Evolutionary conservation across 805 yeast genomes (phyloP).

Genomic region (Candida hungchunana): DNA sequence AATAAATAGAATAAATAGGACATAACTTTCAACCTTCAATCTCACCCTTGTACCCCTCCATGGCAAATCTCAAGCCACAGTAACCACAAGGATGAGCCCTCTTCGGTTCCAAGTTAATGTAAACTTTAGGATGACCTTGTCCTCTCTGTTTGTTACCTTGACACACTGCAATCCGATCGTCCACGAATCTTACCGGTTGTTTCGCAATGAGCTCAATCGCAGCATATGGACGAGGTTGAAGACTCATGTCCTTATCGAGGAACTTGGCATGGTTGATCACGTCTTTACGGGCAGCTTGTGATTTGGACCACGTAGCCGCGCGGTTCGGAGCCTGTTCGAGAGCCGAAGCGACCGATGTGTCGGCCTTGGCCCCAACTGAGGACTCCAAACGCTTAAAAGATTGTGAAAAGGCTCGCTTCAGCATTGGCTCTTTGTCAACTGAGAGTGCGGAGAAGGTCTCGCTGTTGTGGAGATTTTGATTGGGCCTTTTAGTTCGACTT

Average conservation of each 20-base stretch:
- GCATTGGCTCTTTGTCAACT: constrained; percentile 1
- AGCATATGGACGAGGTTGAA: constrained; percentile 76
- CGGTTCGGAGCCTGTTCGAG: constrained; percentile 74
- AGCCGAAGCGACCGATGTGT: constrained; percentile 7
- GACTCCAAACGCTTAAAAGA: constrained; percentile 5
- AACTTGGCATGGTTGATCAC: constrained; percentile 37
- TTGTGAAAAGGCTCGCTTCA: constrained; percentile 5
- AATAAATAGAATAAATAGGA: background rate
- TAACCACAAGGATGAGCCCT: constrained; percentile 73
- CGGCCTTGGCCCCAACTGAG: constrained; percentile 4
- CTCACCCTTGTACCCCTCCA: constrained; percentile 18
- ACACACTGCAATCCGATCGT: constrained; percentile 67
- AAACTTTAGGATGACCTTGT: constrained; percentile 83
- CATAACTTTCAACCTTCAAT: constrained; percentile 7
- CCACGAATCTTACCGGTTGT: constrained; percentile 63
- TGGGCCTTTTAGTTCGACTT: no score
- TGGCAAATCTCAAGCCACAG: constrained; percentile 64
- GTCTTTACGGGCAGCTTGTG: constrained; percentile 38
- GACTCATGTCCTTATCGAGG: constrained; percentile 59
- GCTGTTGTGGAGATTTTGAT: no score
- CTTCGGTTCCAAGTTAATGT: constrained; percentile 74
- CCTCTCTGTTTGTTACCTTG: constrained; percentile 70
- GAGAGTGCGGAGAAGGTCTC: no score
- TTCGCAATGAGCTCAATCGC: constrained; percentile 79
- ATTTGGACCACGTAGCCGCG: constrained; percentile 61